A percentile compares a stretch with the other conserved stretches of the same genome.
These are phyloP conservation scores for Vicia faba DNA, from an alignment of 306 rosid genomes.

Conservation along the genomic window DNA sequence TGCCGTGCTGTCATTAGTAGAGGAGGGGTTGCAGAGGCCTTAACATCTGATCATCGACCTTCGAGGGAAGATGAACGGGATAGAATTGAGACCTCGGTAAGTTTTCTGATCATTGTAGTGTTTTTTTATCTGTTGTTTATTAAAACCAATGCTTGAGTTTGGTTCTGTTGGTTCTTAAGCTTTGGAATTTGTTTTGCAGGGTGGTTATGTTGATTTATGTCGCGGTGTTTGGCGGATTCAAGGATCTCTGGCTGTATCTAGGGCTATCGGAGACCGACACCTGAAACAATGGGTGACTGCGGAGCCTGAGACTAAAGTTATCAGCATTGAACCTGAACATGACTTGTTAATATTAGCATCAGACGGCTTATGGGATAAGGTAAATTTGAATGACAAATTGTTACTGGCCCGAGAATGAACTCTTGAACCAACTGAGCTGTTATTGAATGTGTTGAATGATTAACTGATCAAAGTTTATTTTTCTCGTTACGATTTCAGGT, in stretches of 20 bases:
- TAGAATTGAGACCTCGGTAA: conserved; percentile 75
- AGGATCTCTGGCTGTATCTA: conserved; percentile 87
- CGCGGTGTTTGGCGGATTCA: conserved; percentile 91
- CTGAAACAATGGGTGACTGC: conserved; percentile 83
- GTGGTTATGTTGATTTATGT: conserved; percentile 91
- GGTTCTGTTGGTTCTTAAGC: conserved; percentile 18
- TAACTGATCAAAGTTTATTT: conserved; percentile 28
- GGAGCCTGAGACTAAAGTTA: conserved; percentile 79
- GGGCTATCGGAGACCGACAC: conserved; percentile 83
- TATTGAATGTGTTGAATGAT: neutral
- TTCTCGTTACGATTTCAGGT: conserved; percentile 57
- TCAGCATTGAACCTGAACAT: conserved; percentile 63
- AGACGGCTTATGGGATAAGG: conserved; percentile 98
- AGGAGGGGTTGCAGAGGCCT: conserved; percentile 73
- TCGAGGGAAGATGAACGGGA: conserved; percentile 78
- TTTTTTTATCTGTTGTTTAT: neutral
- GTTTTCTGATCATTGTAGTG: conserved; percentile 18
- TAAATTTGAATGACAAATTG: conserved; percentile 4
- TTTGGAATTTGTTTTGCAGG: conserved; percentile 52
- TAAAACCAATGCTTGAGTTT: conserved; percentile 2
- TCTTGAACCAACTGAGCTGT: no score
- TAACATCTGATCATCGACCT: conserved; percentile 90
- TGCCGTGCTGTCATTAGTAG: conserved; percentile 94
- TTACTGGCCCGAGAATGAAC: no score
- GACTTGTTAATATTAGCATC: conserved; percentile 93